phyloP scores from a whole-genome alignment of 2,329 filamentous ascomycete species.

The Trichoderma endophyticum region DNA sequence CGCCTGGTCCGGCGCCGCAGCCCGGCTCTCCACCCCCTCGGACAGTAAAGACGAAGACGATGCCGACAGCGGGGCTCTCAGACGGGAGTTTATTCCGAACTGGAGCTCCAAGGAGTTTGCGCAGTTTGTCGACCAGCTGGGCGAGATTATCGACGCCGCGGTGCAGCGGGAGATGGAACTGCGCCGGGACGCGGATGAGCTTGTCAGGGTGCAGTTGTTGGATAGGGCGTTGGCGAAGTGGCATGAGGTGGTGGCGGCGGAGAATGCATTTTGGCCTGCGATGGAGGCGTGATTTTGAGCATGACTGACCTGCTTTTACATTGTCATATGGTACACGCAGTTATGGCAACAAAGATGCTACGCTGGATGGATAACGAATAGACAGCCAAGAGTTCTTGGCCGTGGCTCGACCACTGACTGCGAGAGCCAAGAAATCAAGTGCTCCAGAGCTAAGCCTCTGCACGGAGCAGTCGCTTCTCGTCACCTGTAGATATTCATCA shows the following conservation, averaged over 20 bases:
- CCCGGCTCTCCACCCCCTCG: constrained; percentile 30
- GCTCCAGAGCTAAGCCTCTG: neutral
- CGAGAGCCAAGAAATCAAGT: constrained; percentile 15
- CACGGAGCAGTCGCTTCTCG: neutral
- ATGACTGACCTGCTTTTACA: neutral
- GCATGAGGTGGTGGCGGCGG: constrained; percentile 52
- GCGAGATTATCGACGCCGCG: constrained; percentile 52
- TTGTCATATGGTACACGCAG: neutral
- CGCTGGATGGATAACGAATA: neutral
- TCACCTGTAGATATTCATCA: neutral
- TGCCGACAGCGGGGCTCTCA: constrained; percentile 61
- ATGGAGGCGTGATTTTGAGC: constrained; percentile 23
- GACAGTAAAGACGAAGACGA: constrained; percentile 38
- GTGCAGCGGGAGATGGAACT: constrained; percentile 40
- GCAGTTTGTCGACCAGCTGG: constrained; percentile 55
- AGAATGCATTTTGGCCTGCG: constrained; percentile 58
- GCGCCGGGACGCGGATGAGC: constrained; percentile 34
- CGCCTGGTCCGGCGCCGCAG: constrained; percentile 54
- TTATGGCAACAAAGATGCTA: neutral
- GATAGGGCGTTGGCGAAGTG: constrained; percentile 44
- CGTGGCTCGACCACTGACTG: neutral
- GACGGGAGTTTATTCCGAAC: constrained; percentile 64
- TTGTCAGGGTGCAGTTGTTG: constrained; percentile 32
- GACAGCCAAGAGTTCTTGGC: neutral
- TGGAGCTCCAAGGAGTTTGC: constrained; percentile 63